Evolutionary conservation across 345 rosid species (phyloP), one percentile per base, ranked within the genome.

Genomic region (Linum trigynum): DNA sequence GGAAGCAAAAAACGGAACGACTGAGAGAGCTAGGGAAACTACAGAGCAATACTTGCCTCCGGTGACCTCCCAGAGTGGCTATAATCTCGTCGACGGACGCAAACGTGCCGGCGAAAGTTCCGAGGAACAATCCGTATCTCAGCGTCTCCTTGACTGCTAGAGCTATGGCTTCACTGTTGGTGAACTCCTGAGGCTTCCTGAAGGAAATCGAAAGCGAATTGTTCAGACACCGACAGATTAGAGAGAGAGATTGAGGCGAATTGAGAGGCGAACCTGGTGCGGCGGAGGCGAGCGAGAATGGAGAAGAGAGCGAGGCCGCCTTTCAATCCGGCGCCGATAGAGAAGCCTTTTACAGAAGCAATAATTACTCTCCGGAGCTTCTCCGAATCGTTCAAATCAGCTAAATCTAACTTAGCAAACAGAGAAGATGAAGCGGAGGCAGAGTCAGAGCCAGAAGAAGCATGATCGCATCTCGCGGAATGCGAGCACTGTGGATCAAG

Each of bases 311-410:
- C 86, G 17, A 92, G 76, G 67, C 98, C 98, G 17, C 98, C 98
- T 85, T 90, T 90, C 53, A 92, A 78, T 39, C 98, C 98, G 15
- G 97, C 90, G 63, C 98, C 98, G 42, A 92, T 86, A 37, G 97
- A 81, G 83, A 90, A 92, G 55, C 96, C 96, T 80, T 84, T 92
- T 8, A 57, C 77, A 1, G 90, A 81, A 63, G 98, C 96, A 7
- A 78, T 72, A 36, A 88, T 17, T 37, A 86, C 72, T 77, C 98
- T 84, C 39, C 81, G 65, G 36, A 92, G 72, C 81, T 83, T 90
- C 59, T 90, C 94, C 3, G 86, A 79, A n/a, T 87, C 85, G 39
- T 62, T 68, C 32, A 79, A 71, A 8, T 76, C 74, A 60, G 64
- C 35, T 50, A 63, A 63, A 71, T 75, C 75, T 12, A 76, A 60